Percentiles rank a stretch among this genome's conserved stretches.
Evolutionary conservation across 2,329 filamentous ascomycete genomes (phyloP).

Genomic region (Neocatenulostroma microsporum): DNA sequence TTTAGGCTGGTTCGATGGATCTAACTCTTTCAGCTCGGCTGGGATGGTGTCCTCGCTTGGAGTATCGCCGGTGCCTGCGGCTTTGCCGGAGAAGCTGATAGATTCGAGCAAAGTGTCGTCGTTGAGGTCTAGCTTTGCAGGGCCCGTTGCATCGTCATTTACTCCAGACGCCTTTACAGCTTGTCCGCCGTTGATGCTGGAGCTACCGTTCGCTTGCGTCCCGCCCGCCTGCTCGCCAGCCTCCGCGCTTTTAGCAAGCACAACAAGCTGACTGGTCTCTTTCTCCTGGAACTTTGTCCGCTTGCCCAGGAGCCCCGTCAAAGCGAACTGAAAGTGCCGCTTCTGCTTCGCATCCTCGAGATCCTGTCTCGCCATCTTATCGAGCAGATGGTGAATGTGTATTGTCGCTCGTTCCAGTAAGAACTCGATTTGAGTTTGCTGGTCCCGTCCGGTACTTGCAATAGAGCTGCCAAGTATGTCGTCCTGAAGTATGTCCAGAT

Average conservation of each 20-base stretch:
- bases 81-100: slow-evolving; percentile 64
- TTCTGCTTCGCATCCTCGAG: slow-evolving; percentile 59
- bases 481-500: slow-evolving; percentile 50
- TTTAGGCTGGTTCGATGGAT: slow-evolving; percentile 73
- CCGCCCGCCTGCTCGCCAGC: slow-evolving; percentile 6
- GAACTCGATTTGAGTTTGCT: slow-evolving; percentile 56
- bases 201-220: background rate
- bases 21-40: slow-evolving; percentile 52
- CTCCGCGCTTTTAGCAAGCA: slow-evolving; percentile 71
- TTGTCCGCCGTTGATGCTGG: slow-evolving; percentile 1
- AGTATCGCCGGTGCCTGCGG: slow-evolving; percentile 31
- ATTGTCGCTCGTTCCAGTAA: slow-evolving; percentile 75
- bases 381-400: slow-evolving; percentile 74
- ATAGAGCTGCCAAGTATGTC: slow-evolving; percentile 23
- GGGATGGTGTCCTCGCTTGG: slow-evolving; percentile 50
- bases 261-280: slow-evolving; percentile 78
- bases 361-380: slow-evolving; percentile 64
- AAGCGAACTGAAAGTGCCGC: slow-evolving; percentile 68
- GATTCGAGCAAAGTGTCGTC: slow-evolving; percentile 88
- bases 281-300: slow-evolving; percentile 72
- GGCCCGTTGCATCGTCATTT: slow-evolving; percentile 10
- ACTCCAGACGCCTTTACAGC: slow-evolving; percentile 4
- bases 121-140: slow-evolving; percentile 65
- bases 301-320: slow-evolving; percentile 83
- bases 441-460: slow-evolving; percentile 4